These are phyloP conservation scores for Bruguiera hainesii DNA, from an alignment of 441 rosid species.

Conservation along the genomic window DNA sequence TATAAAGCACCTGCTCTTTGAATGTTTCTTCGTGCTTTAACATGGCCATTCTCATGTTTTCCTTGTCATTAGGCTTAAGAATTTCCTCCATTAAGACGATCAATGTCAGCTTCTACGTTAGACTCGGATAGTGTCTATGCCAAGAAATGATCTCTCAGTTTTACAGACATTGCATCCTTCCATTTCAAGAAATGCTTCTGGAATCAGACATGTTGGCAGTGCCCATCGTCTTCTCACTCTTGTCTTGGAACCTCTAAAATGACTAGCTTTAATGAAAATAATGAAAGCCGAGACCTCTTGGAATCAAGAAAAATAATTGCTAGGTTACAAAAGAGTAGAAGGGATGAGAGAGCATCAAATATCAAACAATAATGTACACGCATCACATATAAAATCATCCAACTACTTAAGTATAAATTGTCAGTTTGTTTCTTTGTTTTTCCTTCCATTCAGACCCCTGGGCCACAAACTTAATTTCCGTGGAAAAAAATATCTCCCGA, in stretches of 20 bases:
- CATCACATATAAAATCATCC: not conserved
- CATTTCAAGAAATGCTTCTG: constrained; percentile 12
- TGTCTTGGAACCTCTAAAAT: not conserved
- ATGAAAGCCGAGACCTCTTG: too few relatives aligned
- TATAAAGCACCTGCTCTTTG: constrained; percentile 68
- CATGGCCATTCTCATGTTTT: constrained; percentile 90
- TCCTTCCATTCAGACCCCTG: constrained; percentile 25
- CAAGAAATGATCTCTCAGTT: not conserved
- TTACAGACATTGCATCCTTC: not conserved
- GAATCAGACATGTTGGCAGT: too few relatives aligned
- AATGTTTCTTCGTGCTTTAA: constrained; percentile 95
- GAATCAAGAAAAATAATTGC: not conserved
- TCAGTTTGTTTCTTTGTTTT: constrained; percentile 29
- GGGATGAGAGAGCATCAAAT: constrained; percentile 16
- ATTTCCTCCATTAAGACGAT: constrained; percentile 62
- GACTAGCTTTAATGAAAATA: not conserved
- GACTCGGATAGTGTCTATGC: not conserved
- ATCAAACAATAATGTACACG: constrained; percentile 16
- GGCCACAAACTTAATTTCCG: constrained; percentile 34
- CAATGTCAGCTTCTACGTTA: not conserved
- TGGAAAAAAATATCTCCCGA: constrained; percentile 28
- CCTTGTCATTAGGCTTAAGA: constrained; percentile 70
- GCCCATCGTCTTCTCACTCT: too few relatives aligned
- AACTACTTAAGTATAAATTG: constrained; percentile 27
- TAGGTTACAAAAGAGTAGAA: not conserved